Evolutionary conservation across 495 filamentous ascomycete genomes (phyloP).

Genomic region (Jackrogersella multiformis): DNA sequence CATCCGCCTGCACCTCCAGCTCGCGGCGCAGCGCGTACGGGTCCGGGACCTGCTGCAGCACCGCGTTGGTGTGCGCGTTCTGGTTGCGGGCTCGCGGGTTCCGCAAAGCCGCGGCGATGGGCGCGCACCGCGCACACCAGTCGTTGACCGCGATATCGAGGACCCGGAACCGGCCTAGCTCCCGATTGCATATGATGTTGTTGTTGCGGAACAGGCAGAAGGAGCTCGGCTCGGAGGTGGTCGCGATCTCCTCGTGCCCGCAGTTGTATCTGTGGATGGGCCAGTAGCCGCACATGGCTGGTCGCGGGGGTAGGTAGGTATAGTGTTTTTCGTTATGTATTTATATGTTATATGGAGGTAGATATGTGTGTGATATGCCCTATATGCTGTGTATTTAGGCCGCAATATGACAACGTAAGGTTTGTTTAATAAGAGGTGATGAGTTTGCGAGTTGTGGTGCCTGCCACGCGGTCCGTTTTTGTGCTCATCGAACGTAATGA

Average conservation of each 20-base stretch:
- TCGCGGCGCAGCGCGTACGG: neutral
- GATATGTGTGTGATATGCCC: neutral
- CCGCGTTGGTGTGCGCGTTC: neutral
- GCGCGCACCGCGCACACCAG: conserved; percentile 14
- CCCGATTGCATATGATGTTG: neutral
- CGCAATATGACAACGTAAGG: neutral
- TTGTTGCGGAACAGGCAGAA: conserved; percentile 16
- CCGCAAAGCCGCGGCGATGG: neutral
- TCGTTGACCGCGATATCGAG: neutral
- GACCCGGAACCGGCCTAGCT: conserved; percentile 25
- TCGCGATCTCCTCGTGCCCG: conserved; percentile 10
- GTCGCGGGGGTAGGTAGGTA: neutral
- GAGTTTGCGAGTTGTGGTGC: conserved; percentile 13
- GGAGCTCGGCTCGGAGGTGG: neutral
- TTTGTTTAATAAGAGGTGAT: neutral
- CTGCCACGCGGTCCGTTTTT: conserved; percentile 30
- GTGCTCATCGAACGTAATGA: neutral
- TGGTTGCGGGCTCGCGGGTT: neutral
- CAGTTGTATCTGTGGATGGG: conserved; percentile 3
- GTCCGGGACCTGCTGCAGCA: too few species aligned
- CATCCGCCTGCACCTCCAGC: neutral
- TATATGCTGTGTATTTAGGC: neutral
- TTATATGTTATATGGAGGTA: neutral
- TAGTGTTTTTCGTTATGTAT: neutral
- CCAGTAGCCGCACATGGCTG: conserved; percentile 19